Evolutionary conservation across 179 eudicot species (phyloP), one percentile per base, ranked within the genome.

Genomic region (Silene noctiflora): DNA sequence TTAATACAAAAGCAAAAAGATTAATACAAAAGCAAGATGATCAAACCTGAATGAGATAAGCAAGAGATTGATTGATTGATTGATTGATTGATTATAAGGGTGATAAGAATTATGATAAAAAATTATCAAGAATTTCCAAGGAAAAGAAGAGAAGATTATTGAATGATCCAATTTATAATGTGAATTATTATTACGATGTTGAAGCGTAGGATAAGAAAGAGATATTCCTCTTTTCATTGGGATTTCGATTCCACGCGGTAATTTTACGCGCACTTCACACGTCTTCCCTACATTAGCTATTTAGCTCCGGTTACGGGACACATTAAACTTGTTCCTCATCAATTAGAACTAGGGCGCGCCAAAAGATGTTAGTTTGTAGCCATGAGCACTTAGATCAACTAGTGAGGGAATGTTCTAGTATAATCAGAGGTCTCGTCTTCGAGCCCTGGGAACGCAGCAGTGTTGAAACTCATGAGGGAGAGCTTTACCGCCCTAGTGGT

Each of bases 211-310:
- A 62, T 62, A 62, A 2, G 67, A n/a, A n/a, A 25, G 2, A 19
- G 67, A 66, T 4, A 66, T 29, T 16, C n/a, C 14, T 35, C 20
- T 1, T 3, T 14, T 14, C 6, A 16, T 29, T 13, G n/a, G 0
- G 19, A 27, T 24, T 29, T 66, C 4, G 69, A 82, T 78, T 71
- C 84, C 75, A 78, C 73, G 82, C 84, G 69, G 78, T 22, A 46
- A 9, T 53, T 42, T 8, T n/a, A 82, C 84, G 82, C 84, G 84
- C 73, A 78, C 21, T 65, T 12, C 62, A 75, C 81, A 76, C 81
- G 81, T 0, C 29, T 27, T 16, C 6, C 29, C 11, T 3, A 3
- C 21, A 19, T 46, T 46, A 25, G 27, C 27, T 25, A n/a, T n/a
- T n/a, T n/a, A n/a, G n/a, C n/a, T n/a, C 27, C 27, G 27, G 27